phyloP scores from a whole-genome alignment of 345 rosid species.

The Jatropha curcas region DNA sequence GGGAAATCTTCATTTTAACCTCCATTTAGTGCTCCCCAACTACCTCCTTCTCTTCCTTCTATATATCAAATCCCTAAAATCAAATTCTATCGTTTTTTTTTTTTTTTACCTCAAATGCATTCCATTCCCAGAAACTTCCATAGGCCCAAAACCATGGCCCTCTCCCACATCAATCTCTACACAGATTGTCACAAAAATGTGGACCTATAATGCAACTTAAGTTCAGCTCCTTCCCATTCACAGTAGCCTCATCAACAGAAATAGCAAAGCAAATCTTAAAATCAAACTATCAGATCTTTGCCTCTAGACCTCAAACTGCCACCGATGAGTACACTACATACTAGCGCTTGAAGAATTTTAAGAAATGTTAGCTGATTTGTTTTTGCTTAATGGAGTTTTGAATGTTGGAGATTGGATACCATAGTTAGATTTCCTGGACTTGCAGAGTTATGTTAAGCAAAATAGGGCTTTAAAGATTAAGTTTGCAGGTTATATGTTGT shows the following conservation, averaged over 20 bases:
- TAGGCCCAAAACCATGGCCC: constrained; percentile 66
- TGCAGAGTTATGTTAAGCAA: constrained; percentile 61
- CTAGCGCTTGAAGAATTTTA: constrained; percentile 57
- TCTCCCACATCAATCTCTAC: constrained; percentile 65
- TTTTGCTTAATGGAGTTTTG: constrained; percentile 57
- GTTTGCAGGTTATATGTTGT: no score
- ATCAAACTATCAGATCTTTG: constrained; percentile 49
- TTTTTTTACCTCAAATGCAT: no score
- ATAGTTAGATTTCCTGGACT: constrained; percentile 55
- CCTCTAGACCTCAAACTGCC: constrained; percentile 46
- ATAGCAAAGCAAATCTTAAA: constrained; percentile 53
- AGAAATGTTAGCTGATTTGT: constrained; percentile 66
- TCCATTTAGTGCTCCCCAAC: no score
- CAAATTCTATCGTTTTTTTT: no score
- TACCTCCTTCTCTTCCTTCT: no score
- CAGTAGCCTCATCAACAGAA: constrained; percentile 54
- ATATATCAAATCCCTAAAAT: no score
- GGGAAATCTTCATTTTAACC: no score
- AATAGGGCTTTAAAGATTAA: constrained; percentile 60
- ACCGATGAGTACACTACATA: constrained; percentile 70
- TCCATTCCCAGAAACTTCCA: no score
- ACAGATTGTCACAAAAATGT: constrained; percentile 50
- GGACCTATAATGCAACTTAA: constrained; percentile 59
- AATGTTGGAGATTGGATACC: constrained; percentile 71
- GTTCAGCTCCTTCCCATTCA: constrained; percentile 52